Base-by-base conservation (phyloP, 768 basidiomycete species). In the Phlegmacium glaucopus region DNA sequence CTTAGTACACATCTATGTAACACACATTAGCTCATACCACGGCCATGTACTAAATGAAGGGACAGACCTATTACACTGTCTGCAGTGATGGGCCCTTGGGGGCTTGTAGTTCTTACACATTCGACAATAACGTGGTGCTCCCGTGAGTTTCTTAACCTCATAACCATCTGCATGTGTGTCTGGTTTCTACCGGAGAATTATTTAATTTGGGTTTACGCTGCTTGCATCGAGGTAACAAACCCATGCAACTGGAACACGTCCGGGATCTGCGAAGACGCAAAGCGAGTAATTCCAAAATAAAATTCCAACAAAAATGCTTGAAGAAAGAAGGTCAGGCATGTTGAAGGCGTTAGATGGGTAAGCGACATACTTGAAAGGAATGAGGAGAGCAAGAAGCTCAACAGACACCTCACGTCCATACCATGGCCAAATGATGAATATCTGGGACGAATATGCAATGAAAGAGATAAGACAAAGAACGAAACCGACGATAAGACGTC, bases 381-480 rank as follows among this genome's bases (percentile, higher is more conserved):
- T 53, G 16, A 96, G 75, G n/a, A 94, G 75, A 16, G 65, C 69
- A 32, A 95, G 50, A 38, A 95, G 80, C 58, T 93, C 83, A 35
- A 89, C 68, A 11, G 90, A 84, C 52, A 90, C 52, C 42, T 68
- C 83, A 30, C 77, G 66, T 34, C 92, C 90, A 59, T 94, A 95
- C 91, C 91, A 96, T 16, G 92, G 93, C 91, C 77, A 79, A 62
- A 96, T 82, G 50, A 97, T 75, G 68, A 89, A 94, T 56, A 92
- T 77, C 65, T 98, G 95, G 2, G 87, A 82, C 6, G 89, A 86
- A 64, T 91, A 90, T 2, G 90, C 80, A 53, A 97, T 93, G 66
- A 97, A 98, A 43, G 73, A 78, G 37, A 92, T 91, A 29, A 92
- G 76, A 56, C 72, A 72, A 43, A 87, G 74, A 49, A 88, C 87